Base-by-base conservation (phyloP, 2,329 filamentous ascomycete species). In the Aspergillus hiratsukae region DNA sequence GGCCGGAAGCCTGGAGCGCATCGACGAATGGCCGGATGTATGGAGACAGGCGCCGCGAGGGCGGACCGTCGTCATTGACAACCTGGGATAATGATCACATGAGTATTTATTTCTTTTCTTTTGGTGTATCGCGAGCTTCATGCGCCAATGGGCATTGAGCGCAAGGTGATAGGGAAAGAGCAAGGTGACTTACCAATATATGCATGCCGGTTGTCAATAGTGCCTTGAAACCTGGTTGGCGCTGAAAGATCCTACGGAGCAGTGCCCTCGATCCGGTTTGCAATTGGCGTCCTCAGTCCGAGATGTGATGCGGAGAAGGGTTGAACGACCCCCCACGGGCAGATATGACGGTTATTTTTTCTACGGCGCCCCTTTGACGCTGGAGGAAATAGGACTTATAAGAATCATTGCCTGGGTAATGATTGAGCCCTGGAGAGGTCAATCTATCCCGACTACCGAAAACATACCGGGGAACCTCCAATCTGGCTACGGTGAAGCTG, bases 21-120 rank as follows among this genome's bases (percentile, higher is more conserved):
- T 83, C 78, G 54, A 91, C 83, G 58, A 91, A 82, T 61, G 83
- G 85, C 72, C 87, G 87, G 61, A 91, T 81, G 68, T 91, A 91
- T 9, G 89, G 89, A 29, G 87, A 90, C 45, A 88, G 86, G 65
- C 84, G 83, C 50, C 82, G 78, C 46, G 86, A 89, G 52, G 88
- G 88, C 46, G 88, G 88, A 6, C 88, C 88, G 72, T 91, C 88
- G 66, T 91, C 88, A 75, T 91, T 91, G 57, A 75, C 73, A 9
- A 75, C 66, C 72, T 76, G 59, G 56, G 43, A 43, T 50, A 7
- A 11, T 21, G 23, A 40, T 51, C 52, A 45, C 46, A 52, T 50
- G 41, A 28, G 27, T 28, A 19, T 57, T 40, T 54, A 35, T 49
- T 48, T 54, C 48, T 54, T 52, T 49, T 48, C 51, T 17, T 37